Evolutionary conservation across 176 grass and related monocot genomes (phyloP).

Genomic region (Raddia guianensis): DNA sequence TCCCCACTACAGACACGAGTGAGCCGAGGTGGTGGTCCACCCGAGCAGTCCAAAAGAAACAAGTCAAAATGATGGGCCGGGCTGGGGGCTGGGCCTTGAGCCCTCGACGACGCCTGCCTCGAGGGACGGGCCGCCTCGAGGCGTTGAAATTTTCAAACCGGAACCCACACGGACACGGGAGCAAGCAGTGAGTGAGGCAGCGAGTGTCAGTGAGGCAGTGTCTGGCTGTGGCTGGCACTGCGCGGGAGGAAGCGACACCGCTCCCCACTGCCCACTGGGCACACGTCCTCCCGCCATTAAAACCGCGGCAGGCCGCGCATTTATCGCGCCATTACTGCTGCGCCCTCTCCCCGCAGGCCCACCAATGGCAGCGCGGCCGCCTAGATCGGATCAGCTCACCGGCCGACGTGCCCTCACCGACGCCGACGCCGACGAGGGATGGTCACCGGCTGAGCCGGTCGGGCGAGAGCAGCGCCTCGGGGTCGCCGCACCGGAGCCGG

Average conservation of each 20-base stretch:
- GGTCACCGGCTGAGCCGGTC: conserved; percentile 65
- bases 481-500: conserved; percentile 84
- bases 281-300: conserved; percentile 62
- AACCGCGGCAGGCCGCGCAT: conserved; percentile 46
- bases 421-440: not conserved
- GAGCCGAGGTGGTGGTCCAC: no score
- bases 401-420: not conserved
- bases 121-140: no score
- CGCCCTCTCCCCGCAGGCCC: conserved; percentile 49
- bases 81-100: no score
- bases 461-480: conserved; percentile 92
- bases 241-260: conserved; percentile 32
- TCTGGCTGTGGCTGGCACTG: not conserved
- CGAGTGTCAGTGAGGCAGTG: not conserved
- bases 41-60: not conserved
- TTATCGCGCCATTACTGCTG: conserved; percentile 57
- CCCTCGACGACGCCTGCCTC: no score
- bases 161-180: no score
- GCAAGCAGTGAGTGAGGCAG: not conserved
- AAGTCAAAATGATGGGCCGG: not conserved
- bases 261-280: conserved; percentile 3
- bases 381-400: not conserved
- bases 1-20: not conserved
- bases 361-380: not conserved
- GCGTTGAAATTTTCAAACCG: not conserved